phyloP scores from a whole-genome alignment of 2,329 filamentous ascomycete genomes.

The Cladophialophora chaetospira region DNA sequence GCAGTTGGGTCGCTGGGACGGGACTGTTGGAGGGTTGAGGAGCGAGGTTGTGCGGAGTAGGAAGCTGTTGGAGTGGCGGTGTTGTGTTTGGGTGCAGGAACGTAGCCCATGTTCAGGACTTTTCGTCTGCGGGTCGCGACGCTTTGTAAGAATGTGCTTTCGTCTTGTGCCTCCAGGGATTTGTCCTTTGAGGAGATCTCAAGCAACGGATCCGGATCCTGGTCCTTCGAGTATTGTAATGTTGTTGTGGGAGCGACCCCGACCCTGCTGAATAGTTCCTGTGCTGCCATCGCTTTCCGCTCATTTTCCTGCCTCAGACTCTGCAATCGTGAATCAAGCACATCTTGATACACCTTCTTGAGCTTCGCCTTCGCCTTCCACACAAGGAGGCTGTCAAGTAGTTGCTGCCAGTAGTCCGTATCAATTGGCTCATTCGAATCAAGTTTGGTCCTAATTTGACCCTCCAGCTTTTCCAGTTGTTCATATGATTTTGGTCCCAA shows the following conservation, averaged over 20 bases:
- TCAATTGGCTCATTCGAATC: slow-evolving; percentile 89
- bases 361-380: slow-evolving; percentile 92
- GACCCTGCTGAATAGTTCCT: slow-evolving; percentile 42
- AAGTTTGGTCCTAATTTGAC: slow-evolving; percentile 83
- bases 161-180: slow-evolving; percentile 58
- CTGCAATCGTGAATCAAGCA: slow-evolving; percentile 69
- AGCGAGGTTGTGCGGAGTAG: slow-evolving; percentile 14
- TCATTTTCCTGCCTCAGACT: slow-evolving; percentile 67
- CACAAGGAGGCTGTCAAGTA: slow-evolving; percentile 78
- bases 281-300: slow-evolving; percentile 59
- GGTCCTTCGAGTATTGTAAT: slow-evolving; percentile 44
- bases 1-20: slow-evolving; percentile 36
- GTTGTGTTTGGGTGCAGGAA: slow-evolving; percentile 59
- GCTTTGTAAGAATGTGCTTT: slow-evolving; percentile 56
- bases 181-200: slow-evolving; percentile 68
- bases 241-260: slow-evolving; percentile 20
- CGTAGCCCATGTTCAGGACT: slow-evolving; percentile 65
- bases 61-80: slow-evolving; percentile 35
- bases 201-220: slow-evolving; percentile 68
- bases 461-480: slow-evolving; percentile 83
- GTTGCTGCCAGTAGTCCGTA: slow-evolving; percentile 95
- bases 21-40: not conserved
- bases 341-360: slow-evolving; percentile 72
- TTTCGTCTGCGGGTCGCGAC: slow-evolving; percentile 61
- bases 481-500: slow-evolving; percentile 81